Evolutionary conservation across 2,329 filamentous ascomycete genomes (phyloP).

Genomic region (Sarocladiaceae sp.): DNA sequence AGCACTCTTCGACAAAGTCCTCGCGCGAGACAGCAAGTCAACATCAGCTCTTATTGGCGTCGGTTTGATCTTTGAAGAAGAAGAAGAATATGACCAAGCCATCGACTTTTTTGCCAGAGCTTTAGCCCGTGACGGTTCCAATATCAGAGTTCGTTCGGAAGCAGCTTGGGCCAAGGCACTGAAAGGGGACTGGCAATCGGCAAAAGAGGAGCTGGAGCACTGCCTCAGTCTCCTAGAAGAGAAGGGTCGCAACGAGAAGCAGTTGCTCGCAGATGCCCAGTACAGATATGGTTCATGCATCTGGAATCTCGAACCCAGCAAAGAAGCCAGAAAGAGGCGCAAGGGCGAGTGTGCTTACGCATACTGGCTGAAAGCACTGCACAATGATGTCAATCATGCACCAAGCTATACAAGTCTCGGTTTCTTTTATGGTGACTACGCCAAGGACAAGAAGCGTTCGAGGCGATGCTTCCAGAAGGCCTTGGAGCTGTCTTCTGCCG

Average conservation of each 20-base stretch:
- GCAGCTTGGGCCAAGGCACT: slow-evolving; percentile 88
- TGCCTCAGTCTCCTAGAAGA: slow-evolving; percentile 61
- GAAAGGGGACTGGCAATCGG: slow-evolving; percentile 65
- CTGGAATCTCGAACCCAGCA: slow-evolving; percentile 76
- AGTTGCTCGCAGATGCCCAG: slow-evolving; percentile 77
- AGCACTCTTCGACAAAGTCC: slow-evolving; percentile 73
- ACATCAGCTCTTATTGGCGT: slow-evolving; percentile 82
- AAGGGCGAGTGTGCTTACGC: slow-evolving; percentile 65
- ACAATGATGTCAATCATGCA: slow-evolving; percentile 80
- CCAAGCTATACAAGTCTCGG: slow-evolving; percentile 89
- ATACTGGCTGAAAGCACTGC: slow-evolving; percentile 76
- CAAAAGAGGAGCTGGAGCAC: slow-evolving; percentile 62
- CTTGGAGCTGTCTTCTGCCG: slow-evolving; percentile 81
- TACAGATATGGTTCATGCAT: slow-evolving; percentile 83
- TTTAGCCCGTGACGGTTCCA: slow-evolving; percentile 62
- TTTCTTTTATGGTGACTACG: slow-evolving; percentile 86
- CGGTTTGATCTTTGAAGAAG: slow-evolving; percentile 87
- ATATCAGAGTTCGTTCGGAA: slow-evolving; percentile 76
- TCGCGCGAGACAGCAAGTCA: slow-evolving; percentile 67
- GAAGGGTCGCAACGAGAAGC: slow-evolving; percentile 48
- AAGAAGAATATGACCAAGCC: slow-evolving; percentile 79
- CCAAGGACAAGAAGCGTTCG: slow-evolving; percentile 77
- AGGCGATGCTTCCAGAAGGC: slow-evolving; percentile 95
- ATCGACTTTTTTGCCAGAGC: slow-evolving; percentile 75
- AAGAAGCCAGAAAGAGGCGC: slow-evolving; percentile 69